Conservation (phyloP, 2,329 filamentous ascomycete genomes). For the Sodiomyces alkalinus region DNA sequence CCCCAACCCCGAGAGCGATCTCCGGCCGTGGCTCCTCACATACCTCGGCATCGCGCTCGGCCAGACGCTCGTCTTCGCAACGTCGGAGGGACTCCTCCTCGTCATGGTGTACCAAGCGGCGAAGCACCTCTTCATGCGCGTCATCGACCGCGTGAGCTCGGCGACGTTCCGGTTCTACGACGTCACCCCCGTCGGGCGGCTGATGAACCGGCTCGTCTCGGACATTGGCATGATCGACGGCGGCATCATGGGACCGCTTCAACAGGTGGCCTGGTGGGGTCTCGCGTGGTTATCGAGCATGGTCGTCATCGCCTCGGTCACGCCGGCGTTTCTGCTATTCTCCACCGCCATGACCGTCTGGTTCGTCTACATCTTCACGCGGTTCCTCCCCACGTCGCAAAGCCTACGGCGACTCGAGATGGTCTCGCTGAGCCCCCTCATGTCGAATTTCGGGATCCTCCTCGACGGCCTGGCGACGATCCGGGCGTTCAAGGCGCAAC, state of each 20-base stretch:
- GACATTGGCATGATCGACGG: constrained; percentile 85
- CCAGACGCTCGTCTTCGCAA: constrained; percentile 42
- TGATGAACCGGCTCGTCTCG: constrained; percentile 86
- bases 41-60: constrained; percentile 52
- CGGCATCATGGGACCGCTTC: constrained; percentile 62
- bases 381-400: constrained; percentile 71
- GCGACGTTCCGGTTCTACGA: constrained; percentile 88
- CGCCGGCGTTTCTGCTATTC: constrained; percentile 61
- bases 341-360: constrained; percentile 49
- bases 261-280: constrained; percentile 51
- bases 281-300: constrained; percentile 62
- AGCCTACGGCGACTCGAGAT: constrained; percentile 74
- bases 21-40: constrained; percentile 58
- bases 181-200: constrained; percentile 69
- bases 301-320: constrained; percentile 63
- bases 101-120: constrained; percentile 70
- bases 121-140: constrained; percentile 56
- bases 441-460: constrained; percentile 84
- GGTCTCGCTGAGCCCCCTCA: constrained; percentile 74
- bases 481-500: constrained; percentile 64
- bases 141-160: constrained; percentile 58
- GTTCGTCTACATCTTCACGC: constrained; percentile 60
- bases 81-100: constrained; percentile 53
- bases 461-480: constrained; percentile 78
- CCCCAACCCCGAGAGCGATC: constrained; percentile 51